A percentile compares a stretch with the other conserved stretches of the same genome.
phyloP scores from a whole-genome alignment of 305 asterid genomes.

The Fraxinus paxiana region DNA sequence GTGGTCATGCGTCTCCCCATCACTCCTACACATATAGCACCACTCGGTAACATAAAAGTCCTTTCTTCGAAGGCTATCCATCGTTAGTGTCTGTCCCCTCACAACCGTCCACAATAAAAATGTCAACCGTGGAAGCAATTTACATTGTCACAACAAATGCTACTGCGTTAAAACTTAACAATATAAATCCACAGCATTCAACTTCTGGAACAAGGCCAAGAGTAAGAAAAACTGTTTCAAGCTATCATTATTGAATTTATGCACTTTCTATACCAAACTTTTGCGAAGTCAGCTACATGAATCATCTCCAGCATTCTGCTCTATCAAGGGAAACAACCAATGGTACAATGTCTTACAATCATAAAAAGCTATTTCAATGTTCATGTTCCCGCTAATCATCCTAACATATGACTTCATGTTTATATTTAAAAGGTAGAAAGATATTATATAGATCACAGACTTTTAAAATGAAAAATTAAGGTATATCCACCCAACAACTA shows the following conservation, averaged over 20 bases:
- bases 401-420: slow-evolving; percentile 2
- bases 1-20: too few species aligned
- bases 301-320: not conserved
- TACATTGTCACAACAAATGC: not conserved
- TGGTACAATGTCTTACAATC: not conserved
- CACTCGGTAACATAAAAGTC: too few species aligned
- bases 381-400: not conserved
- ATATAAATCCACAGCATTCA: not conserved
- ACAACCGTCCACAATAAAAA: too few species aligned
- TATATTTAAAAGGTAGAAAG: slow-evolving; percentile 10
- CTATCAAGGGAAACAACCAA: not conserved
- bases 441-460: slow-evolving; percentile 6
- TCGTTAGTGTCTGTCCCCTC: too few species aligned
- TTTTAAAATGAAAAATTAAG: not conserved
- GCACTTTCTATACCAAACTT: not conserved
- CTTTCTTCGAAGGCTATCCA: too few species aligned
- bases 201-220: not conserved
- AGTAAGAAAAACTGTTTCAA: not conserved
- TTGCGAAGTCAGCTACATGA: not conserved
- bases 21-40: too few species aligned
- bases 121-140: too few species aligned
- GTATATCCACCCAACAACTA: slow-evolving; percentile 6
- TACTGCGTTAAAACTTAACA: not conserved
- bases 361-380: not conserved
- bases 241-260: not conserved